Evolutionary conservation across 2,329 filamentous ascomycete species (phyloP).

Genomic region (Microsporum audouinii): DNA sequence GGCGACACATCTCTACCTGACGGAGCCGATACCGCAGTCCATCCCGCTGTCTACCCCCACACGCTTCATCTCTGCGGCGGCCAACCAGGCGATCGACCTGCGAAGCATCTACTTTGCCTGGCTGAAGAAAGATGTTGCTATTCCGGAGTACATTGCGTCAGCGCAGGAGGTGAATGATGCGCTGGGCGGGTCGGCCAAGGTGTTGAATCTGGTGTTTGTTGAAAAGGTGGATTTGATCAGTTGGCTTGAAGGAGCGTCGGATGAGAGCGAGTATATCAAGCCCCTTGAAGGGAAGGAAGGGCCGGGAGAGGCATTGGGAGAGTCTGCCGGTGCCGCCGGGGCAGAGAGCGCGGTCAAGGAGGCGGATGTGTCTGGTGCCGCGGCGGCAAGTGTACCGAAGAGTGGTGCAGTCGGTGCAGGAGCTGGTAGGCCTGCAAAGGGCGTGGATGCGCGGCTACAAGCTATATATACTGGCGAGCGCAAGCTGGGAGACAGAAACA

Average conservation of each 20-base stretch:
- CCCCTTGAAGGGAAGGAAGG: constrained; percentile 55
- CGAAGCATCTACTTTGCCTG: constrained; percentile 95
- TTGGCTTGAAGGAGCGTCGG: constrained; percentile 81
- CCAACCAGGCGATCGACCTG: constrained; percentile 61
- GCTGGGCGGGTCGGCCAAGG: constrained; percentile 43
- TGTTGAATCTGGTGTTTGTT: constrained; percentile 83
- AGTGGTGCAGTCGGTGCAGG: constrained; percentile 28
- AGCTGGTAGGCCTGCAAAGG: constrained; percentile 41
- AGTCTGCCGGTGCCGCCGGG: constrained; percentile 27
- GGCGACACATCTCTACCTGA: constrained; percentile 71
- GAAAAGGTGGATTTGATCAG: constrained; percentile 85
- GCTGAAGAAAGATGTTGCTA: constrained; percentile 80
- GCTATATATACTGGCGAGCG: constrained; percentile 89
- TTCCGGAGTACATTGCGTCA: constrained; percentile 81
- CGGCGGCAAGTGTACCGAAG: constrained; percentile 41
- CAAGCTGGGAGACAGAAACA: constrained; percentile 86
- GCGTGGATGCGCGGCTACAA: constrained; percentile 68
- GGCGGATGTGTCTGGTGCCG: constrained; percentile 32
- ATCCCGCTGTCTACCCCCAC: constrained; percentile 63
- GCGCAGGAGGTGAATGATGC: constrained; percentile 71
- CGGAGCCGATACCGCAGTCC: constrained; percentile 46
- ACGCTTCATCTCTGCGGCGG: constrained; percentile 69
- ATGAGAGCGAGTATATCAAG: constrained; percentile 88
- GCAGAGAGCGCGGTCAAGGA: constrained; percentile 28
- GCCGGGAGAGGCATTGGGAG: constrained; percentile 32